Conservation (phyloP, 441 rosid genomes). For the Rhodomyrtus psidioides region DNA sequence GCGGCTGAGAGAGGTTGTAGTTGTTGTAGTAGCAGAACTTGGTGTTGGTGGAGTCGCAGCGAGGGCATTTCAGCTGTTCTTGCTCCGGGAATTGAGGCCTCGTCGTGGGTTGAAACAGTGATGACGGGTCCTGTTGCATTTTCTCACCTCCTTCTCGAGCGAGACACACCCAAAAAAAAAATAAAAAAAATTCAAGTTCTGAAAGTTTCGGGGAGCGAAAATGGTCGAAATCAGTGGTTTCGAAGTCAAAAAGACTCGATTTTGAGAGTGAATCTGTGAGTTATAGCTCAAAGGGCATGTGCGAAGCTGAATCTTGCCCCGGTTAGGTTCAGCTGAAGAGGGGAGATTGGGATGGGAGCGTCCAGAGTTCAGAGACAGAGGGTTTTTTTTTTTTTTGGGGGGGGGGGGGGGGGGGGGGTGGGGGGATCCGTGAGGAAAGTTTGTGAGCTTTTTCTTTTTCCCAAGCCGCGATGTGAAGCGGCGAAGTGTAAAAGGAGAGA, state of each 20-base stretch:
- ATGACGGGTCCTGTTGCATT: slow-evolving; percentile 42
- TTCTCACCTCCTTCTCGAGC: background rate
- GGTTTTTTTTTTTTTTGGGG: background rate
- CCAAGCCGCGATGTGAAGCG: background rate
- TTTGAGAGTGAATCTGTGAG: background rate
- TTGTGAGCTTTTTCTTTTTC: background rate
- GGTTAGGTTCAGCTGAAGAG: background rate
- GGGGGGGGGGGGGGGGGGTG: no score
- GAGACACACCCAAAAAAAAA: background rate
- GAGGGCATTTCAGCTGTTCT: slow-evolving; percentile 77
- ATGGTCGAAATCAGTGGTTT: background rate
- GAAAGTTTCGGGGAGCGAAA: background rate
- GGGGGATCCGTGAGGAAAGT: background rate
- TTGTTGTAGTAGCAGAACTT: slow-evolving; percentile 95
- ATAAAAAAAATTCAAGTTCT: no score
- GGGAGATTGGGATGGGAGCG: background rate
- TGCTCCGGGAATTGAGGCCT: slow-evolving; percentile 68
- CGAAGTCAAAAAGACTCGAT: background rate
- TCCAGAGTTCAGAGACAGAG: background rate
- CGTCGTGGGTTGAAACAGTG: slow-evolving; percentile 25
- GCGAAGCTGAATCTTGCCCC: background rate
- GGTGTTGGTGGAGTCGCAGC: slow-evolving; percentile 81
- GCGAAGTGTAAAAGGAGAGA: background rate
- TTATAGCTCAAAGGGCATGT: background rate
- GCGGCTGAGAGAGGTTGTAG: slow-evolving; percentile 91